Base-by-base conservation (phyloP, 1,284 basidiomycete species). In the Porphyrellus sp. region DNA sequence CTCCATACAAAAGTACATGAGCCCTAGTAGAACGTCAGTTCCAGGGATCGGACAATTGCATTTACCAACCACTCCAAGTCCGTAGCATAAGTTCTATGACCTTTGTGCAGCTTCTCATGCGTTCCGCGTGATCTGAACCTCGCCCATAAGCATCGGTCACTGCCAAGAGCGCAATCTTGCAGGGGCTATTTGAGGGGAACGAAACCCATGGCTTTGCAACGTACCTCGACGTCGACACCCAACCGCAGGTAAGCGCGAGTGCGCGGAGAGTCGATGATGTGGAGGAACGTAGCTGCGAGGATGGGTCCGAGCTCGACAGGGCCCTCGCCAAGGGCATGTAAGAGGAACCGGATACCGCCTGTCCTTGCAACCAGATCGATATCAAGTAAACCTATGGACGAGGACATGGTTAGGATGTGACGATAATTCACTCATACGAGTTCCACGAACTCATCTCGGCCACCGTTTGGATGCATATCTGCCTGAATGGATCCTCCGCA, bases 1-100 rank as follows among this genome's bases (percentile, higher is more conserved):
- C 65, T 95, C 82, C 81, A 95, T 86, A 70, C 93, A 97, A 59
- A 98, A 86, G 69, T 98, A 98, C 78, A 98, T 85, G 28, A 99
- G 71, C 8, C 94, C 94, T 88, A 73, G 24, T 12, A 42, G 20
- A 46, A 5, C 20, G 49, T 65, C 25, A 63, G 52, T 31, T 41
- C 34, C 43, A 51, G 37, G 13, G 15, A 44, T 42, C 34, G 18
- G 48, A 28, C 7, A 30, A 16, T 37, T 18, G 18, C 4, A 41
- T 31, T n/a, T 31, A 73, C 86, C 51, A 62, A 93, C 95, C 96
- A 57, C 91, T 89, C 95, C 96, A 99, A 11, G 91, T 93, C 42
- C 90, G 82, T 44, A 99, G 71, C 76, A 98, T 87, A 33, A 89
- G 78, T 37, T 87, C 83, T 37, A 97, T 85, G 44, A 96, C 84